Conservation (phyloP, 2,329 filamentous ascomycete species). For the Dactylonectria macrodidyma region DNA sequence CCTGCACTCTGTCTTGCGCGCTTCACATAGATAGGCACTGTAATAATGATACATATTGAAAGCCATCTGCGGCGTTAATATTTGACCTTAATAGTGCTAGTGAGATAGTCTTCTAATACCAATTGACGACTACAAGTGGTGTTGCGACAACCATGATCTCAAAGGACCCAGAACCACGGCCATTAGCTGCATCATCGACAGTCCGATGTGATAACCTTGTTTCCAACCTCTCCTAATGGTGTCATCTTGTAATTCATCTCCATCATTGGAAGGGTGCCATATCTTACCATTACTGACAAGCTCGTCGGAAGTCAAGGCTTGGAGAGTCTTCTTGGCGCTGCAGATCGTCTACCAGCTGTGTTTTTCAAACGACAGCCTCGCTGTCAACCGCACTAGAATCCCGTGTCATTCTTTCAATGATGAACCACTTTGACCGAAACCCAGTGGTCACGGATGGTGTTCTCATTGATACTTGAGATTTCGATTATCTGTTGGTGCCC, state of each 20-base stretch:
- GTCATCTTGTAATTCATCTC: neutral
- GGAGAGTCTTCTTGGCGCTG: neutral
- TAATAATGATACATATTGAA: neutral
- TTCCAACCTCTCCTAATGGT: neutral
- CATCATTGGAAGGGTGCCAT: constrained; percentile 1
- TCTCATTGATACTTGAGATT: neutral
- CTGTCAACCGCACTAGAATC: neutral
- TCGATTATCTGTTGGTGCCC: neutral
- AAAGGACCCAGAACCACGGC: neutral
- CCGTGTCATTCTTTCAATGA: neutral
- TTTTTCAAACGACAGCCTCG: neutral
- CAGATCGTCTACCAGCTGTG: neutral
- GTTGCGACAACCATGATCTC: neutral
- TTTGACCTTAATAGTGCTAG: neutral
- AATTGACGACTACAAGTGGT: neutral
- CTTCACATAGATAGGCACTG: neutral
- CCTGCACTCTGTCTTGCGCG: neutral
- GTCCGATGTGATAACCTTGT: neutral
- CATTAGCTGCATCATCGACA: neutral
- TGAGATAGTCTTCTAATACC: neutral
- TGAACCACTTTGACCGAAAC: neutral
- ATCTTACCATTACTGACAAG: neutral
- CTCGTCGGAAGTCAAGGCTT: neutral
- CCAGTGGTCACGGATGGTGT: neutral
- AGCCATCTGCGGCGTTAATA: neutral